Evolutionary conservation across 2,329 filamentous ascomycete genomes (phyloP).

Genomic region (Zarea fungicola): DNA sequence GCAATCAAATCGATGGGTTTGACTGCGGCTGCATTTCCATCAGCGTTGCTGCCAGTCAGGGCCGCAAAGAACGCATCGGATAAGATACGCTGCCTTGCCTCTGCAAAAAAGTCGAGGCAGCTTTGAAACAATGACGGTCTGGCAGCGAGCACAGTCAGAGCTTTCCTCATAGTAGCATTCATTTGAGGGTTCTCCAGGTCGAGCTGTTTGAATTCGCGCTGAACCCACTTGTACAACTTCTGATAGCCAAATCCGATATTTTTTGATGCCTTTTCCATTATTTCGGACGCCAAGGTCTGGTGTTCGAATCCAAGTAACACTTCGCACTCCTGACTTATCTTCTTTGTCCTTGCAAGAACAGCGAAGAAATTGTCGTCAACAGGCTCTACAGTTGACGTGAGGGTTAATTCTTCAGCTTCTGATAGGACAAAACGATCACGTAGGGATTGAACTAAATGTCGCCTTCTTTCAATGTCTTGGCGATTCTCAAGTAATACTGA

Average conservation of each 20-base stretch:
- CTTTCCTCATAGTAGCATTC: conserved; percentile 74
- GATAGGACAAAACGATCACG: conserved; percentile 78
- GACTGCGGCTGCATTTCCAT: conserved; percentile 52
- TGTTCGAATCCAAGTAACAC: conserved; percentile 84
- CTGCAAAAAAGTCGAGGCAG: conserved; percentile 88
- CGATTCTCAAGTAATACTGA: conserved; percentile 67
- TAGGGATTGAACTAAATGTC: conserved; percentile 72
- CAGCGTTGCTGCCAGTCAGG: conserved; percentile 65
- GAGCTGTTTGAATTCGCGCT: conserved; percentile 84
- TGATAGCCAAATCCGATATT: conserved; percentile 87
- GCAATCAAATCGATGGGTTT: conserved; percentile 94
- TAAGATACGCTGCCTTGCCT: conserved; percentile 78
- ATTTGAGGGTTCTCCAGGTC: conserved; percentile 95
- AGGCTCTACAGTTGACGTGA: conserved; percentile 75
- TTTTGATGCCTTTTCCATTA: conserved; percentile 87
- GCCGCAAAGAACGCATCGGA: conserved; percentile 87
- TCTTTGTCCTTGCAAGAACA: conserved; percentile 72
- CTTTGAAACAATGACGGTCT: conserved; percentile 86
- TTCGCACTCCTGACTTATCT: conserved; percentile 83
- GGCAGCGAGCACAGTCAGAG: conserved; percentile 82
- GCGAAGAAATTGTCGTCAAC: conserved; percentile 83
- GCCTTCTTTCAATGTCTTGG: conserved; percentile 70
- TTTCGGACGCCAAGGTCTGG: conserved; percentile 78
- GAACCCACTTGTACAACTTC: conserved; percentile 93
- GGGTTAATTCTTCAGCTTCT: conserved; percentile 67